Percentiles rank a stretch among this genome's conserved stretches.
Evolutionary conservation across 2,329 filamentous ascomycete genomes (phyloP).

Genomic region (Aspergillus terreus): DNA sequence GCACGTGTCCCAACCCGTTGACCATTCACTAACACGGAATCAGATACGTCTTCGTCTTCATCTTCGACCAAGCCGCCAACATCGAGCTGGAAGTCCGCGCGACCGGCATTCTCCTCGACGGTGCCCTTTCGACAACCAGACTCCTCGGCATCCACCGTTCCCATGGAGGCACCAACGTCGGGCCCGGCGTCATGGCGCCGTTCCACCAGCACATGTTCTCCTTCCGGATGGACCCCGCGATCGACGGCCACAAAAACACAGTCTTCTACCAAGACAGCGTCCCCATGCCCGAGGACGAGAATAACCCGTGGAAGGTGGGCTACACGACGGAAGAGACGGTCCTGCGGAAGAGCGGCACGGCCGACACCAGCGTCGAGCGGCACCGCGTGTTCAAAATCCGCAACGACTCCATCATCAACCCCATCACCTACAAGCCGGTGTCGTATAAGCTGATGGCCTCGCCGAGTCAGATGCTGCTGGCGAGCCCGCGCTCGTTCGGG

Average conservation of each 20-base stretch:
- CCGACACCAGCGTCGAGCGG: constrained; percentile 51
- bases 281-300: constrained; percentile 48
- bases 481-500: constrained; percentile 43
- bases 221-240: constrained; percentile 59
- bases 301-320: constrained; percentile 60
- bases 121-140: constrained; percentile 62
- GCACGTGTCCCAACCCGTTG: too few species aligned
- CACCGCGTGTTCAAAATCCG: constrained; percentile 52
- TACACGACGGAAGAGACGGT: constrained; percentile 54
- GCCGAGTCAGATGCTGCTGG: constrained; percentile 49
- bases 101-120: constrained; percentile 63
- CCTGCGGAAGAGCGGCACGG: constrained; percentile 47
- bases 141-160: constrained; percentile 57
- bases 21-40: background rate
- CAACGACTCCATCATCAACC: constrained; percentile 46
- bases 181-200: constrained; percentile 64
- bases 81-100: constrained; percentile 65
- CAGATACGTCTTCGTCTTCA: constrained; percentile 65
- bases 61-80: constrained; percentile 68
- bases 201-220: constrained; percentile 78
- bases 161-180: constrained; percentile 67
- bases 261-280: constrained; percentile 56
- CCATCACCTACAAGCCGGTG: constrained; percentile 44
- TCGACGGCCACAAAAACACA: constrained; percentile 55
- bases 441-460: constrained; percentile 50